phyloP scores from a whole-genome alignment of 2,329 filamentous ascomycete genomes.

The Penicillium sp. region DNA sequence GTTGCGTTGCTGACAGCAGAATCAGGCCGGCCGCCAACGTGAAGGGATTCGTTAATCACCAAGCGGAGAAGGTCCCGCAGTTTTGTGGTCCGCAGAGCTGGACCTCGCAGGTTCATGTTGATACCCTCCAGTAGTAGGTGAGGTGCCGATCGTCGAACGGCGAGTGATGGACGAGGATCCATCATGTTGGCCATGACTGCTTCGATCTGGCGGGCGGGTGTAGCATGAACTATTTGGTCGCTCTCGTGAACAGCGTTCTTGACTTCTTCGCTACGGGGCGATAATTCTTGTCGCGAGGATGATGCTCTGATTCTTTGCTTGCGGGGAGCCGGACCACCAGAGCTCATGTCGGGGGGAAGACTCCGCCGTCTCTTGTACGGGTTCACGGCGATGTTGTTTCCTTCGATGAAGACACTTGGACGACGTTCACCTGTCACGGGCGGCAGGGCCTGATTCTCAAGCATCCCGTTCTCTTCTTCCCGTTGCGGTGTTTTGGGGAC shows the following conservation, averaged over 20 bases:
- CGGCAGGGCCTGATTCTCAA: constrained; percentile 26
- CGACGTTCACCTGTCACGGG: constrained; percentile 32
- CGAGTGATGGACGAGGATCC: constrained; percentile 35
- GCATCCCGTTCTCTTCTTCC: constrained; percentile 37
- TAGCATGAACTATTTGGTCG: constrained; percentile 40
- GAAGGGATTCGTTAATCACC: constrained; percentile 49
- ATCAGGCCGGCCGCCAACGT: constrained; percentile 49
- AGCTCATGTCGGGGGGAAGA: constrained; percentile 37
- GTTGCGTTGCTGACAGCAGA: constrained; percentile 47
- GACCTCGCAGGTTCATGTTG: constrained; percentile 33
- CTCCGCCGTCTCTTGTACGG: constrained; percentile 47
- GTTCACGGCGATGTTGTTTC: constrained; percentile 44
- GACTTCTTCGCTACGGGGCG: constrained; percentile 41
- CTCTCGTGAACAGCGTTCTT: constrained; percentile 45
- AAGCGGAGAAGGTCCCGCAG: constrained; percentile 47
- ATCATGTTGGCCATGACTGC: constrained; percentile 41
- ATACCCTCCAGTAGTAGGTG: constrained; percentile 37
- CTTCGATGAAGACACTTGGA: constrained; percentile 43
- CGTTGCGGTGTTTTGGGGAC: constrained; percentile 62
- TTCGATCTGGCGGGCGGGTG: constrained; percentile 37
- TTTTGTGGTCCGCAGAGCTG: constrained; percentile 44
- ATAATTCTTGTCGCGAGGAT: constrained; percentile 34
- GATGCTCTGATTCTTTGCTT: constrained; percentile 37
- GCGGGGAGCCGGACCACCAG: constrained; percentile 27
- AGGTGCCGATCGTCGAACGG: constrained; percentile 36